These are phyloP conservation scores for Auxenochlorella protothecoides DNA, from an alignment of 139 green algal genomes.

Conservation along the genomic window DNA sequence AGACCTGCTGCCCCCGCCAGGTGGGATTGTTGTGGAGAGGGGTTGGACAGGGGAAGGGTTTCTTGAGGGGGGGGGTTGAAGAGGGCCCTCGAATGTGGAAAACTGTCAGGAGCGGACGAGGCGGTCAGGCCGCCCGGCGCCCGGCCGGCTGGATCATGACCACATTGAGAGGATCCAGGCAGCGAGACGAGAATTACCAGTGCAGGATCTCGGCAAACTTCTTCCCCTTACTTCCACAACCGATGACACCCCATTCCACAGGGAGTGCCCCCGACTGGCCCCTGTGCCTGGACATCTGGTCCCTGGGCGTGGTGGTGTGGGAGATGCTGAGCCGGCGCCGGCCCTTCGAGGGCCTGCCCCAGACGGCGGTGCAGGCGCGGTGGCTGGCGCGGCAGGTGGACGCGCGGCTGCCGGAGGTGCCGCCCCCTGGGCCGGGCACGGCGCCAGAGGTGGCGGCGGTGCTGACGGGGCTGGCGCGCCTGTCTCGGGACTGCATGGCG, in stretches of 20 bases:
- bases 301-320: slow-evolving; percentile 52
- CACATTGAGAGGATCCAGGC: neutral
- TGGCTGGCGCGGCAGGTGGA: neutral
- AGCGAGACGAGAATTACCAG: too few species aligned
- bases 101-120: neutral
- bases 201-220: too few species aligned
- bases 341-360: slow-evolving; percentile 19
- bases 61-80: too few species aligned
- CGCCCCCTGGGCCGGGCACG: neutral
- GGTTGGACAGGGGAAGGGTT: too few species aligned
- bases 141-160: neutral
- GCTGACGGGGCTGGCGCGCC: neutral
- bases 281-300: slow-evolving; percentile 37
- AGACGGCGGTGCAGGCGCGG: slow-evolving; percentile 7
- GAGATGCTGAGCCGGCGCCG: slow-evolving; percentile 40
- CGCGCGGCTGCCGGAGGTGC: neutral
- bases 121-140: neutral
- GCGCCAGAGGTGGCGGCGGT: neutral
- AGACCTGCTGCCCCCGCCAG: neutral
- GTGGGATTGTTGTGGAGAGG: too few species aligned
- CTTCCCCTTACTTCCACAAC: too few species aligned
- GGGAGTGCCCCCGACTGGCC: slow-evolving; percentile 1
- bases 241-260: too few species aligned
- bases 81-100: too few species aligned
- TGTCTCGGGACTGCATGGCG: too few species aligned